Base-by-base conservation (phyloP, 352 stramenopile genomes). In the Peronospora tabacina region DNA sequence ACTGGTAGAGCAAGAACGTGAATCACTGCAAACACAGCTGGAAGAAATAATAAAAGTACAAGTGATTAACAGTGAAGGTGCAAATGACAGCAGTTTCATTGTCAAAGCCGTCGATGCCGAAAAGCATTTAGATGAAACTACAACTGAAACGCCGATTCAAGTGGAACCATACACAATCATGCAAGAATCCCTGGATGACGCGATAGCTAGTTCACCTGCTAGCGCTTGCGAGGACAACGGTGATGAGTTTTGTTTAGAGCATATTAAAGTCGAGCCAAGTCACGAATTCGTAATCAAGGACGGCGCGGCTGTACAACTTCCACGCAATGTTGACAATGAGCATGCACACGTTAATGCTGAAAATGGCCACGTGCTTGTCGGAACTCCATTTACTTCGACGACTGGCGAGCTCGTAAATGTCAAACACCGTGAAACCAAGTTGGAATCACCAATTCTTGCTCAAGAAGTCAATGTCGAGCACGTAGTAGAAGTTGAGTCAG, bases 1-100 rank as follows among this genome's bases (percentile, higher is more conserved):
- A 35, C 54, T 85, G 49, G 66, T 84, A 7, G 62, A 71, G 43
- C 66, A 81, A 30, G 73, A 87, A 47, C 72, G 67, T 7, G 45
- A 70, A 32, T 65, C 66, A 16, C 75, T 85, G 39, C 72, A 72
- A 16, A 40, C 60, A 22, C 61, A 64, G 0, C 29, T 84, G 13
- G 54, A 72, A 50, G 64, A 70, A 32, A 57, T 63, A 29, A 40
- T 69, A 22, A 51, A 55, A 26, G 32, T 44, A 3, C 55, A 54
- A 11, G 29, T 57, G 2, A 37, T 49, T 2, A 42, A 35, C 2
- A 41, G 44, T 29, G 49, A 61, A 4, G 9, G 41, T 12, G 19
- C 19, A 26, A 29, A 58, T 12, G 9, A 12, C 16, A 5, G 12
- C 2, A 47, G 22, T 17, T 15, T 17, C 8, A 39, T 57, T 12